These are phyloP conservation scores for Sphagnum contortum DNA, from an alignment of 225 moss, liverwort and hornwort species.

Conservation along the genomic window DNA sequence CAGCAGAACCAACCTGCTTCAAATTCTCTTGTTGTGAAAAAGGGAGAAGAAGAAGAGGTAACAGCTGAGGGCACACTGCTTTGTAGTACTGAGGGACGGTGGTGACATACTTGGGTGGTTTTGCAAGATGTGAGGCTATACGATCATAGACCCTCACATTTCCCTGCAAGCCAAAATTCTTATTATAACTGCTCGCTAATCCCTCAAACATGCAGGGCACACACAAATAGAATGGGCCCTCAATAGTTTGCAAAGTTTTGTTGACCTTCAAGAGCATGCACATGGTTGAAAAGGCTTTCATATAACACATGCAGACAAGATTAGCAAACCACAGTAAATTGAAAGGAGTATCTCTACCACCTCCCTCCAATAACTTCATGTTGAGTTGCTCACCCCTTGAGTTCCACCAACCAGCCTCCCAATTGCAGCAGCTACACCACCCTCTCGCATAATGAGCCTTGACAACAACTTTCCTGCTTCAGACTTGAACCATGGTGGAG, in stretches of 20 bases:
- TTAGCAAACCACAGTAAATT: not conserved
- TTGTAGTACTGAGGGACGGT: constrained; percentile 55
- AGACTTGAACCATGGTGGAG: constrained; percentile 67
- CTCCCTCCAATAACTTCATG: no score
- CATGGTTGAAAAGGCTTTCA: no score
- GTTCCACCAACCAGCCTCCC: constrained; percentile 69
- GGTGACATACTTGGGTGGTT: constrained; percentile 51
- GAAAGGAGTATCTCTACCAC: no score
- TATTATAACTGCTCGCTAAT: no score
- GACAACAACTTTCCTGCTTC: constrained; percentile 79
- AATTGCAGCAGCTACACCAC: constrained; percentile 67
- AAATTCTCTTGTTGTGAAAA: constrained; percentile 29
- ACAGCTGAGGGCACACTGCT: constrained; percentile 54
- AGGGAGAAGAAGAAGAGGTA: constrained; percentile 44
- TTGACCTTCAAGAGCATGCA: no score
- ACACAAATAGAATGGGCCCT: no score
- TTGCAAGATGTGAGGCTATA: constrained; percentile 67
- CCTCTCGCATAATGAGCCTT: constrained; percentile 47
- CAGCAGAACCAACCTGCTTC: constrained; percentile 30
- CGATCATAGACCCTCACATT: constrained; percentile 53
- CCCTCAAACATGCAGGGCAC: no score
- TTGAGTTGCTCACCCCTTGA: constrained; percentile 34
- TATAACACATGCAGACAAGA: no score
- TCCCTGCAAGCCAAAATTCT: constrained; percentile 31
- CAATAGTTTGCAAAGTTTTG: no score